Conservation (phyloP, 192 early-diverging fungal species). For the Entomortierella beljakovae region DNA sequence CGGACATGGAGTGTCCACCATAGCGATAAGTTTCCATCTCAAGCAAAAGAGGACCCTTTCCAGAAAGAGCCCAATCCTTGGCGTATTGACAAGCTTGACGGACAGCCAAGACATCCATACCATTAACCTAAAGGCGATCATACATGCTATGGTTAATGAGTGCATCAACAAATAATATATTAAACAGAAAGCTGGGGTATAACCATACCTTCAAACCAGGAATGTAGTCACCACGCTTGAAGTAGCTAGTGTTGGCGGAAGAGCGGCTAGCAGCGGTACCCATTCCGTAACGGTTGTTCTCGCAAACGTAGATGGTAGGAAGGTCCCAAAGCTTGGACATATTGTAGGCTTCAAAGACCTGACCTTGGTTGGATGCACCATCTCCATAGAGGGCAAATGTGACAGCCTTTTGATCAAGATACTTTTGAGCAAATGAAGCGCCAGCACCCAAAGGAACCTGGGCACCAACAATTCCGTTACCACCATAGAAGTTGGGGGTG, state of each 20-base stretch:
- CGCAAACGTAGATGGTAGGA: conserved; percentile 94
- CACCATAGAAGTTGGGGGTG: conserved; percentile 94
- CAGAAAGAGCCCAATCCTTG: conserved; percentile 83
- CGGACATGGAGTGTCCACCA: conserved; percentile 99
- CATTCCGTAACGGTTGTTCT: conserved; percentile 99
- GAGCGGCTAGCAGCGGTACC: conserved; percentile 92
- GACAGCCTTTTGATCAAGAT: conserved; percentile 79
- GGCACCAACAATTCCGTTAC: conserved; percentile 99
- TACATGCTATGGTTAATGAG: too few species aligned
- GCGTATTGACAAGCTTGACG: conserved; percentile 86
- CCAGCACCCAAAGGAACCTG: conserved; percentile 91
- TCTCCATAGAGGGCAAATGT: conserved; percentile 96
- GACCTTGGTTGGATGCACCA: conserved; percentile 98
- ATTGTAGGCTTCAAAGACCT: conserved; percentile 99
- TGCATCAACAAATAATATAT: background rate
- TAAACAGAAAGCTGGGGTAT: background rate
- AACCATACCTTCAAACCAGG: conserved; percentile 83
- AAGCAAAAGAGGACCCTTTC: conserved; percentile 92
- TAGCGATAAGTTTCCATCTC: conserved; percentile 99
- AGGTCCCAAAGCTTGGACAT: conserved; percentile 99
- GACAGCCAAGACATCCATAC: conserved; percentile 96
- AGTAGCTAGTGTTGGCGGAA: conserved; percentile 95
- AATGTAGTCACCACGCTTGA: conserved; percentile 96
- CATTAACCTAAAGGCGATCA: conserved; percentile 77
- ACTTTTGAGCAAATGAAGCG: conserved; percentile 95